phyloP scores from a whole-genome alignment of 192 early-diverging fungal species.

The Coemansia sp. region DNA sequence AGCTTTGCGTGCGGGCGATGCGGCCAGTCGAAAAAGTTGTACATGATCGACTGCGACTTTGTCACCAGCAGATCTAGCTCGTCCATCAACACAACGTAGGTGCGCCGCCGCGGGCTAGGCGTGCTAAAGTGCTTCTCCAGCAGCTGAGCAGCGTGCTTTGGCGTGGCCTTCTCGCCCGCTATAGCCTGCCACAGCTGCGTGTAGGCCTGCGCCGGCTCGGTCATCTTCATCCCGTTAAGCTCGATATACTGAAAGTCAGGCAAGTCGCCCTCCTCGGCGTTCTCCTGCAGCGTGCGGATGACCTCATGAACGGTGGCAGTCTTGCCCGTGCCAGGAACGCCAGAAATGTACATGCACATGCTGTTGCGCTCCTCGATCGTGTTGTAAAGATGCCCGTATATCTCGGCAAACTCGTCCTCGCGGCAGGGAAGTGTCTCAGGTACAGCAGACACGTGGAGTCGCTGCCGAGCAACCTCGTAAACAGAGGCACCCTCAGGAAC shows the following conservation, averaged over 20 bases:
- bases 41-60: conserved; percentile 89
- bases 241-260: conserved; percentile 86
- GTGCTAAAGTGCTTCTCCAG: conserved; percentile 72
- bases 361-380: conserved; percentile 82
- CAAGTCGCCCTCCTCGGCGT: conserved; percentile 53
- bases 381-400: conserved; percentile 69
- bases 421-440: conserved; percentile 92
- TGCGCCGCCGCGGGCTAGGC: conserved; percentile 29
- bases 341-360: conserved; percentile 91
- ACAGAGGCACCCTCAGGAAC: conserved; percentile 31
- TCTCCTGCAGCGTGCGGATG: conserved; percentile 70
- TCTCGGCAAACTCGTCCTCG: conserved; percentile 84
- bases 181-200: conserved; percentile 77
- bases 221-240: conserved; percentile 97
- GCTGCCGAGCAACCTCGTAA: conserved; percentile 67
- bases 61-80: conserved; percentile 95
- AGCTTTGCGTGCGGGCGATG: conserved; percentile 75
- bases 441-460: conserved; percentile 87
- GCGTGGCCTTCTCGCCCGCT: conserved; percentile 55
- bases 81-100: conserved; percentile 85
- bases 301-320: conserved; percentile 91
- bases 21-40: conserved; percentile 99
- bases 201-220: conserved; percentile 88
- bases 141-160: conserved; percentile 75
- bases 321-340: conserved; percentile 96